Evolutionary conservation across 1,284 basidiomycete genomes (phyloP).

Genomic region (Tausonia pullulans): DNA sequence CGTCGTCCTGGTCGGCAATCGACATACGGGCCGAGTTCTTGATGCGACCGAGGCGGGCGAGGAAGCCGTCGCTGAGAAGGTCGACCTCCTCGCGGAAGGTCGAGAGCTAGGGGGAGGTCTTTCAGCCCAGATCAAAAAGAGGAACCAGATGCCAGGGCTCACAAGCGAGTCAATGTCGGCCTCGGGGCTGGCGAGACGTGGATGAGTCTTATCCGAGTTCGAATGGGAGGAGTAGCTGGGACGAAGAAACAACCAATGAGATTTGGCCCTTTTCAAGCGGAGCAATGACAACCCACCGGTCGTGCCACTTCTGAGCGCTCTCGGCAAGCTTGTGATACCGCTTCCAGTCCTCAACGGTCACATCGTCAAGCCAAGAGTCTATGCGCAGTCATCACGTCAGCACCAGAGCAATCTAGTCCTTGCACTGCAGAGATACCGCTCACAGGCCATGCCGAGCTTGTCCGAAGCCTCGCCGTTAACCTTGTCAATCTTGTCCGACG

Average conservation of each 20-base stretch:
- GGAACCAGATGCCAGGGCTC: no score
- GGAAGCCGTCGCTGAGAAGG: background rate
- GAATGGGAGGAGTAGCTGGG: background rate
- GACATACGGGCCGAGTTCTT: constrained; percentile 10
- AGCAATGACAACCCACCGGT: no score
- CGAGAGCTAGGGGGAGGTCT: background rate
- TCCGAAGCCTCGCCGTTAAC: constrained; percentile 1
- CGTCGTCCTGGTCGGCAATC: background rate
- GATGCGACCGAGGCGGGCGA: constrained; percentile 4
- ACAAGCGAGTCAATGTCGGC: constrained; percentile 5
- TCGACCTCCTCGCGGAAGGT: background rate
- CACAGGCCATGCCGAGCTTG: constrained; percentile 2
- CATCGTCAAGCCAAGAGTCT: constrained; percentile 15
- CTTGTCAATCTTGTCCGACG: constrained; percentile 1
- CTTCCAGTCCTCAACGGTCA: constrained; percentile 12
- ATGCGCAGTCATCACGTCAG: background rate
- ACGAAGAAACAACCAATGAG: no score
- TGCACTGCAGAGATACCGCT: background rate
- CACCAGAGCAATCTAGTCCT: no score
- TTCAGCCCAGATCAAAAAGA: background rate
- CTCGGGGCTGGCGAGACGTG: background rate
- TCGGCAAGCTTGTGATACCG: constrained; percentile 8
- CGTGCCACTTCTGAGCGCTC: background rate
- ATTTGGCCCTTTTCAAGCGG: no score
- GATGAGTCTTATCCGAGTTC: background rate